Percentiles rank a stretch among this genome's conserved stretches.
Evolutionary conservation across 495 filamentous ascomycete genomes (phyloP).

Genomic region (Xylaria intraflava): DNA sequence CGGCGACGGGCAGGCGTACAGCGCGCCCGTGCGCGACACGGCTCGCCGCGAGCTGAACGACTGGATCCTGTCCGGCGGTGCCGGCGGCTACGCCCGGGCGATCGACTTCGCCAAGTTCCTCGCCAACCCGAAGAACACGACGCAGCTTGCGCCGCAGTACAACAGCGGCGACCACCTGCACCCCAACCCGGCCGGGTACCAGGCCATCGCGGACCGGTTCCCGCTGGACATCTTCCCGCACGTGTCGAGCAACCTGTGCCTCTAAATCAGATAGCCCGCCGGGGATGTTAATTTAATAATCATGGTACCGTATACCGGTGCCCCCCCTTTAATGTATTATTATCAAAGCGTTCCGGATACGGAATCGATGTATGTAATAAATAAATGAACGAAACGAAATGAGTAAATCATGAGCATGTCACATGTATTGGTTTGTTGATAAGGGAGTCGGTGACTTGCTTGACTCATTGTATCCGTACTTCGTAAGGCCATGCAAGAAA

Average conservation of each 20-base stretch:
- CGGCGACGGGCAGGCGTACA: constrained; percentile 45
- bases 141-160: constrained; percentile 42
- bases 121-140: constrained; percentile 41
- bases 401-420: neutral
- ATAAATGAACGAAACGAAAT: neutral
- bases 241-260: no score
- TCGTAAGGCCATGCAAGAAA: no score
- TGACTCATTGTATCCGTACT: no score
- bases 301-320: no score
- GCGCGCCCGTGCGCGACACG: constrained; percentile 47
- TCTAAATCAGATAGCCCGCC: no score
- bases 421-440: no score
- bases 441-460: no score
- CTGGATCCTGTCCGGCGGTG: constrained; percentile 52
- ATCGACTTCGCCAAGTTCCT: constrained; percentile 59
- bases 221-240: constrained; percentile 53
- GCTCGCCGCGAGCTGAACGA: constrained; percentile 55
- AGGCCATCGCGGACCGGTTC: constrained; percentile 55
- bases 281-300: no score
- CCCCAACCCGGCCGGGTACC: constrained; percentile 59
- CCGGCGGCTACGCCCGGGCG: constrained; percentile 49
- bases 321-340: no score
- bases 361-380: neutral
- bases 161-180: constrained; percentile 68
- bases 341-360: no score